Base-by-base conservation (phyloP, 768 basidiomycete species). In the Leccinum obscurum region DNA sequence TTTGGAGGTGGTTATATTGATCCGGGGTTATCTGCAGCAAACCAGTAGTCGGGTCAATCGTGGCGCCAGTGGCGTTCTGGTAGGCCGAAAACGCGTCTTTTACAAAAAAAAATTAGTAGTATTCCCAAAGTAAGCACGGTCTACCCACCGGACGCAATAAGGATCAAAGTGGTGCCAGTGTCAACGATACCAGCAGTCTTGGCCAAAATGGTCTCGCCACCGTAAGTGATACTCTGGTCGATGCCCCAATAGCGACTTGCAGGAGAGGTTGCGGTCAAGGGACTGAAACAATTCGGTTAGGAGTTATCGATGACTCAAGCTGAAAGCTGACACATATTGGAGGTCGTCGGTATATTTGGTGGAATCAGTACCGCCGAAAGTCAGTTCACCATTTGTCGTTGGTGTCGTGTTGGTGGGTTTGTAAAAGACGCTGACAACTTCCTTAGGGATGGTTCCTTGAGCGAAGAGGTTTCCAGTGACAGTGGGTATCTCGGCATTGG, bases 191-290 rank as follows among this genome's bases (percentile, higher is more conserved):
- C 86, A 35, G 83, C 80, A 35, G 79, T 80, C 54, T 56, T 68
- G 8, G 72, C 30, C 57, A 86, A 72, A 55, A 86, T 83, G 24
- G 73, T 72, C 11, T 75, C 80, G 9, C 72, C 68, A 6, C 84
- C 83, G 60, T 84, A 85, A 17, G 73, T 75, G 59, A 86, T 74
- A 58, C 77, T 77, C 72, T 87, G 79, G 68, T 84, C 75, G 63
- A 87, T 83, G 34, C 86, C 86, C 86, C 85, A 87, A 77, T 78
- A 86, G 28, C 70, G 62, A 55, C 62, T 72, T 41, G 83, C 77
- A 32, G 85, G 85, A 30, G 58, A 68, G 5, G 80, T 81, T 26
- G 55, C 63, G 8, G 85, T 86, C 41, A 84, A 44, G 28, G 81
- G 77, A 20, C 82, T 83, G 61, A 6, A 32, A 54, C 3, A 24